phyloP scores from a whole-genome alignment of 257 asterid species.

The Forsythia viridissima region DNA sequence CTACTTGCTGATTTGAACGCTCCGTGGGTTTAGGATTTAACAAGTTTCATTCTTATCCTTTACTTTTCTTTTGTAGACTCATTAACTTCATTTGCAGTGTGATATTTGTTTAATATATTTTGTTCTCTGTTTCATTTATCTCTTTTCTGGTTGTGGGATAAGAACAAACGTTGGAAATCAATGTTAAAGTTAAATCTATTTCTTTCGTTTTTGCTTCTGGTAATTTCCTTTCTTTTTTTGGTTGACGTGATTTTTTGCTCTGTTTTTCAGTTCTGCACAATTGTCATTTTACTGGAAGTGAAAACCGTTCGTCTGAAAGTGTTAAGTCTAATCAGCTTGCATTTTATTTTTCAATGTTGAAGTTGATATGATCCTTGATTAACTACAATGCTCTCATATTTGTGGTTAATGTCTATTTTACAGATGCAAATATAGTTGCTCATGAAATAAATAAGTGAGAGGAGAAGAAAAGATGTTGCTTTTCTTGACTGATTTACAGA shows the following conservation, averaged over 20 bases:
- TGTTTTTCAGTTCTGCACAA: neutral
- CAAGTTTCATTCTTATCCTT: neutral
- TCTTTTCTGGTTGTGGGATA: neutral
- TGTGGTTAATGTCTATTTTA: neutral
- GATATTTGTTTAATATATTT: neutral
- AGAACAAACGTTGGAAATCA: neutral
- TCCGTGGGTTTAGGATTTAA: neutral
- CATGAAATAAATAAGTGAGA: neutral
- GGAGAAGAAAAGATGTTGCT: neutral
- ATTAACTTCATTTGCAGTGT: neutral
- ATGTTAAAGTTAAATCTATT: neutral
- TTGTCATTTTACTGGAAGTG: neutral
- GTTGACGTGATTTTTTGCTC: neutral
- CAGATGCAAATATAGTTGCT: neutral
- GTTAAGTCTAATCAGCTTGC: too few species aligned
- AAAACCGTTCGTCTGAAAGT: neutral
- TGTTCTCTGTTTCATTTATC: neutral
- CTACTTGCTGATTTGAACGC: neutral
- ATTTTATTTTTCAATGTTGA: neutral
- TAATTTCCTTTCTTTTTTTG: too few species aligned
- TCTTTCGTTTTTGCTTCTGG: neutral
- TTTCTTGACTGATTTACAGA: constrained; percentile 7
- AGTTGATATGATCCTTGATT: too few species aligned
- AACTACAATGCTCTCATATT: neutral
- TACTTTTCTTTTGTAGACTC: neutral